Evolutionary conservation across 129 eudicot genomes (phyloP), one percentile per base, ranked within the genome.

Genomic region (Tanacetum coccineum): DNA sequence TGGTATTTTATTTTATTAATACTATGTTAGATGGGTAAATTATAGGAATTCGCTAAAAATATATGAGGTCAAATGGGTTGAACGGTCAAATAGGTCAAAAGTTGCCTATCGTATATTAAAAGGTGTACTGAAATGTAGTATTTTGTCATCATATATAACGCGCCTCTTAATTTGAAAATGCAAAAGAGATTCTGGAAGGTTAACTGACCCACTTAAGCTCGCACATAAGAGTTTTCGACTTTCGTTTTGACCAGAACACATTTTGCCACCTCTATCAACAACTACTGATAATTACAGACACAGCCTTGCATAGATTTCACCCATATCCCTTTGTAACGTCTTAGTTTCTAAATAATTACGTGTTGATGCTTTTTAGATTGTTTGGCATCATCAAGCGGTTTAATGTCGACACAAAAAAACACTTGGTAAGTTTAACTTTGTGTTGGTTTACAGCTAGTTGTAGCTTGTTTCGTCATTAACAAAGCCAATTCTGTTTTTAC

Each of bases 311-410:
- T 36, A 36, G 42, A 36, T 36, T 36, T 36, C 42, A 7, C 42
- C 2, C 39, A 5, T 32, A 32, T 36, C 42, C 6, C 6, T 36
- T 36, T 36, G 42, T 36, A 36, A 36, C 8, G 2, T 7, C 0
- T 36, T 36, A 9, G 36, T 39, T 56, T 11, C 52, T 71, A 69
- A 76, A 59, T 49, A 48, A 0, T 60, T 53, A 6, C 55, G 5
- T 14, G 13, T 36, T 28, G 69, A 32, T 67, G 47, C 9, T 67
- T 69, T 51, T 49, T 81, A 88, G 98, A 78, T 78, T 78, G 50
- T 85, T 82, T 74, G 98, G 96, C 26, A 79, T 86, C 57, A 84
- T 92, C 49, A 86, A 64, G 76, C 91, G 87, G 42, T 92, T 83
- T 80, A 87, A 92, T 59, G 62, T 45, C 19, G 11, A 67, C 64